Conservation (phyloP, 73 alveolate genomes). For the Tetrahymena malaccensis region DNA sequence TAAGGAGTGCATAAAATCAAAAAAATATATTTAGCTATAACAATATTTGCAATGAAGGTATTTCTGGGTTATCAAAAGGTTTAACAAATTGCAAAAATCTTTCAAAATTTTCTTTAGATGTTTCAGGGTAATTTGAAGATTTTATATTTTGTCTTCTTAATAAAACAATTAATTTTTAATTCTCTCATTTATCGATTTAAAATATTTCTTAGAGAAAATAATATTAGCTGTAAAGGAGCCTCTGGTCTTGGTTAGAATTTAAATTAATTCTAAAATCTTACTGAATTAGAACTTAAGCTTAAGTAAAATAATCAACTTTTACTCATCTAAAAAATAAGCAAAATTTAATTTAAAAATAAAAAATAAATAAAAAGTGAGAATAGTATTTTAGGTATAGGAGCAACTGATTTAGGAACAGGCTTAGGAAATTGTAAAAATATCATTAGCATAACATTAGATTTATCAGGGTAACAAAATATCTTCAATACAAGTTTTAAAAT, state of each 20-base stretch:
- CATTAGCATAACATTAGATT: background rate
- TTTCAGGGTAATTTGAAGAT: background rate
- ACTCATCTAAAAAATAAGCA: too few species aligned
- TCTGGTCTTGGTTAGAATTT: background rate
- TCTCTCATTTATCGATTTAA: background rate
- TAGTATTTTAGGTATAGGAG: background rate
- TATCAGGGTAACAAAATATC: background rate
- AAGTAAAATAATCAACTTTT: background rate
- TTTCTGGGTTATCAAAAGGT: background rate
- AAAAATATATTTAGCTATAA: background rate
- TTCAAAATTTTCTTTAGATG: background rate
- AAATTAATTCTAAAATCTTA: background rate
- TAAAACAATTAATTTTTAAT: too few species aligned
- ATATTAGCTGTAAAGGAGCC: background rate
- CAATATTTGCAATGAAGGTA: background rate
- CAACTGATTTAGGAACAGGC: background rate
- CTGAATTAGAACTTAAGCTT: background rate
- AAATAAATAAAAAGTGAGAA: background rate
- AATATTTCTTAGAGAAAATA: background rate
- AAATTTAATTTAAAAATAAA: too few species aligned
- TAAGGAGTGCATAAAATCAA: too few species aligned
- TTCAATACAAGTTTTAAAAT: too few species aligned
- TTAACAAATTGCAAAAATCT: background rate
- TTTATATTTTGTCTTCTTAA: too few species aligned
- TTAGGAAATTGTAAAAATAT: background rate